These are phyloP conservation scores for Backusella parvicylindrica DNA, from an alignment of 192 early-diverging fungal genomes.

Conservation along the genomic window DNA sequence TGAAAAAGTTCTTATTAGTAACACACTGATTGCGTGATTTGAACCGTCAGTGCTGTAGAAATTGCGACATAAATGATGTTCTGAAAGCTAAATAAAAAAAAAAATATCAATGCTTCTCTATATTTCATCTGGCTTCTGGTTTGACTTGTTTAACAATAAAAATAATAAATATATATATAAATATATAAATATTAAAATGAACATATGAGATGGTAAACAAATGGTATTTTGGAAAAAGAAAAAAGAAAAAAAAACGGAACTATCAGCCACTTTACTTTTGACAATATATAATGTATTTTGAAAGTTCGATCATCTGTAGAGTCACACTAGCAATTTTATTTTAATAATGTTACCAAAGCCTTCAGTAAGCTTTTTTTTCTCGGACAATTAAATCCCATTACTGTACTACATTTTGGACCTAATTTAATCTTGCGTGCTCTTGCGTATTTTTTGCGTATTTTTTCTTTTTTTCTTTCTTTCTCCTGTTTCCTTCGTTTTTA, in stretches of 20 bases:
- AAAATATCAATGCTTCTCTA: not conserved
- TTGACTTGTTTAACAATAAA: not conserved
- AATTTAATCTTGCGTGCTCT: slow-evolving; percentile 7
- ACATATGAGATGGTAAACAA: not conserved
- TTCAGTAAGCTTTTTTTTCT: not conserved
- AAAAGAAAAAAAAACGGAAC: not conserved
- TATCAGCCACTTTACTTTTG: not conserved
- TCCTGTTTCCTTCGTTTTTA: slow-evolving; percentile 3
- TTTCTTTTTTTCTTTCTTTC: not conserved
- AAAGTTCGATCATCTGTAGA: not conserved
- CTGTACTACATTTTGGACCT: slow-evolving; percentile 2
- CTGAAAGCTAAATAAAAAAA: not conserved
- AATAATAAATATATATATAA: not conserved
- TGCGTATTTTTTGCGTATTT: slow-evolving; percentile 6
- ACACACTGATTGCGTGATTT: slow-evolving; percentile 13
- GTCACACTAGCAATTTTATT: not conserved
- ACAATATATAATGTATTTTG: not conserved
- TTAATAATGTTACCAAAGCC: not conserved
- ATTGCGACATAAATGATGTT: slow-evolving; percentile 11
- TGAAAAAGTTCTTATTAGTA: not conserved
- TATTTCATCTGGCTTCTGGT: not conserved
- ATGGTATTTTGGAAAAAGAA: not conserved
- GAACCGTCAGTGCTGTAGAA: not conserved
- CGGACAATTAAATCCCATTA: not conserved
- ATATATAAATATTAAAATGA: not conserved